Conservation (phyloP, 1,139 yeast genomes). For the Pneumocystis murina region DNA sequence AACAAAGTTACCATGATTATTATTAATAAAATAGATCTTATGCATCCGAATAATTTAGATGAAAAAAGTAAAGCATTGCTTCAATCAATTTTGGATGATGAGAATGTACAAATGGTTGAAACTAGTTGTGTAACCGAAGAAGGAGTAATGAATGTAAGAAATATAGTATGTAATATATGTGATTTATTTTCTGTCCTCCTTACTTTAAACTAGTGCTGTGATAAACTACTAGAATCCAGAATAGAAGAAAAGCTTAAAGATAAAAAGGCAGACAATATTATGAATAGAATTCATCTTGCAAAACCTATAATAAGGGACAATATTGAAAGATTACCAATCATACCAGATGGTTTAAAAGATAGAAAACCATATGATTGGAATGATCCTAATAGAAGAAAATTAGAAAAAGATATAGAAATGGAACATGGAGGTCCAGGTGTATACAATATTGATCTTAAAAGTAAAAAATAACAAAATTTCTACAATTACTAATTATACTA, state of each 20-base stretch:
- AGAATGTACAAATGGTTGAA: constrained; percentile 84
- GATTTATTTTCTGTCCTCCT: not conserved
- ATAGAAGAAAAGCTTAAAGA: constrained; percentile 95
- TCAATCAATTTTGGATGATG: constrained; percentile 36
- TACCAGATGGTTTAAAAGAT: constrained; percentile 54
- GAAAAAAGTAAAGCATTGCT: constrained; percentile 60
- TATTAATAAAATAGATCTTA: constrained; percentile 84
- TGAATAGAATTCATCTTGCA: constrained; percentile 92
- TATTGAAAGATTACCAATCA: constrained; percentile 50
- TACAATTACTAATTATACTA: not conserved
- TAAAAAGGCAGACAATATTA: constrained; percentile 72
- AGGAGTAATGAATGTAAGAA: constrained; percentile 88
- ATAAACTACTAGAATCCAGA: constrained; percentile 83
- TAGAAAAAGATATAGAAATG: constrained; percentile 78
- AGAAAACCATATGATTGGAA: constrained; percentile 63
- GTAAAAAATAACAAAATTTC: not conserved
- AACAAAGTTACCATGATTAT: constrained; percentile 93
- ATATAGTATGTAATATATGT: constrained; percentile 21
- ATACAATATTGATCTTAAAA: constrained; percentile 73
- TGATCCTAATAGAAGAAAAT: constrained; percentile 55
- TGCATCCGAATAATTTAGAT: constrained; percentile 68
- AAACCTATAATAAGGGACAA: constrained; percentile 83
- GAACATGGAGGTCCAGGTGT: constrained; percentile 99
- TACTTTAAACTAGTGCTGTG: constrained; percentile 56
- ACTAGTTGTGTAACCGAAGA: constrained; percentile 91